Conservation (phyloP, 2,329 filamentous ascomycete species). For the Neofusicoccum kwambonambiense region DNA sequence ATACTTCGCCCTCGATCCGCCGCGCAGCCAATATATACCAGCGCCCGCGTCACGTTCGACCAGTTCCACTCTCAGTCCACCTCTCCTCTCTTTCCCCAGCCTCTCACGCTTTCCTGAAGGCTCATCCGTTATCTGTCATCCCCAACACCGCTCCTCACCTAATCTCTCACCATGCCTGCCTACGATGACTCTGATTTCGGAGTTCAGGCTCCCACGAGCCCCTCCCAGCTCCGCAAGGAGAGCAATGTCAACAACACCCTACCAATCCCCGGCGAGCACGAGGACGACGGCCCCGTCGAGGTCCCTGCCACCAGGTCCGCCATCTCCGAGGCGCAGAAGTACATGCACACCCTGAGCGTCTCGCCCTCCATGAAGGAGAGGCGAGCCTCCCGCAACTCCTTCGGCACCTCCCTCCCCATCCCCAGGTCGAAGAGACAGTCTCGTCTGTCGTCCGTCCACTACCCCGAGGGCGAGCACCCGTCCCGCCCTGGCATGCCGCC, state of each 20-base stretch:
- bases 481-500: slow-evolving; percentile 57
- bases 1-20: neutral
- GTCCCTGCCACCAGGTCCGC: slow-evolving; percentile 67
- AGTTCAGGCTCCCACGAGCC: slow-evolving; percentile 37
- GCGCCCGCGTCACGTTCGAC: slow-evolving; percentile 2
- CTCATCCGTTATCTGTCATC: neutral
- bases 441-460: slow-evolving; percentile 62
- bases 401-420: slow-evolving; percentile 70
- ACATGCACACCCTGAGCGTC: slow-evolving; percentile 72
- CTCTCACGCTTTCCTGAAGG: neutral
- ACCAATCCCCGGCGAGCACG: slow-evolving; percentile 46
- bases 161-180: slow-evolving; percentile 54
- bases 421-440: slow-evolving; percentile 69
- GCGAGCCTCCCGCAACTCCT: slow-evolving; percentile 71
- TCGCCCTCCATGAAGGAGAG: slow-evolving; percentile 67
- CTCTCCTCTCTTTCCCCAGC: slow-evolving; percentile 2
- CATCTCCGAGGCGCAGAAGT: slow-evolving; percentile 64
- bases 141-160: neutral
- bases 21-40: slow-evolving; percentile 17
- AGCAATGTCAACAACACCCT: slow-evolving; percentile 26
- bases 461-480: slow-evolving; percentile 44
- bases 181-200: slow-evolving; percentile 59
- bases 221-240: slow-evolving; percentile 25
- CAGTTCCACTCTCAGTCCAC: slow-evolving; percentile 5
- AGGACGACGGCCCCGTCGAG: slow-evolving; percentile 51